Conservation (phyloP, 352 stramenopile species). For the Globisporangium perplexum region DNA sequence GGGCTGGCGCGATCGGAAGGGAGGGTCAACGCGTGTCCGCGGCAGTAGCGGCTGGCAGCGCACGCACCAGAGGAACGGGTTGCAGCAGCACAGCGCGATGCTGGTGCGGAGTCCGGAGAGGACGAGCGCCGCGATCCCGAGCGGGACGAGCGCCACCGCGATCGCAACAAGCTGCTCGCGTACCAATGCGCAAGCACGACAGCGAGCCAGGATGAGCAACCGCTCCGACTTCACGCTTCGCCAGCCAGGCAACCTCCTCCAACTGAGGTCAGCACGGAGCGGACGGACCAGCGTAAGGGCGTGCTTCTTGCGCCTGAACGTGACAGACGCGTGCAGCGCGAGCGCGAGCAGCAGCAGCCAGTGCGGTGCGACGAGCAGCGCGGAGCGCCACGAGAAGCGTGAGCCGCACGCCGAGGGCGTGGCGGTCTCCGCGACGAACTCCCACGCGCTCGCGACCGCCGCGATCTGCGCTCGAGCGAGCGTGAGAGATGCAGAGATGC, state of each 20-base stretch:
- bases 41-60: too few relatives aligned
- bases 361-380: constrained; percentile 16
- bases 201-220: not conserved
- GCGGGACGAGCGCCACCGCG: constrained; percentile 9
- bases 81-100: constrained; percentile 33
- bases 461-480: constrained; percentile 1
- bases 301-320: not conserved
- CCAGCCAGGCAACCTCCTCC: too few relatives aligned
- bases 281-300: too few relatives aligned
- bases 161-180: constrained; percentile 6
- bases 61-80: constrained; percentile 23
- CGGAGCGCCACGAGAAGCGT: constrained; percentile 4
- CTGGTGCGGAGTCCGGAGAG: constrained; percentile 20
- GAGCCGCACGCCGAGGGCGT: not conserved
- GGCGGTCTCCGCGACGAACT: constrained; percentile 9
- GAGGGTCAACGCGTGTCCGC: too few relatives aligned
- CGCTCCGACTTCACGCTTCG: too few relatives aligned
- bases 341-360: constrained; percentile 10
- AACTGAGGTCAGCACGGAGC: too few relatives aligned
- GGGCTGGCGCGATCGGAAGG: too few relatives aligned
- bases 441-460: constrained; percentile 10
- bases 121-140: constrained; percentile 13
- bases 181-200: too few relatives aligned
- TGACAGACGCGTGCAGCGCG: constrained; percentile 5
- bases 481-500: not conserved